phyloP scores from a whole-genome alignment of 305 asterid genomes.

The Fraxinus baroniana region DNA sequence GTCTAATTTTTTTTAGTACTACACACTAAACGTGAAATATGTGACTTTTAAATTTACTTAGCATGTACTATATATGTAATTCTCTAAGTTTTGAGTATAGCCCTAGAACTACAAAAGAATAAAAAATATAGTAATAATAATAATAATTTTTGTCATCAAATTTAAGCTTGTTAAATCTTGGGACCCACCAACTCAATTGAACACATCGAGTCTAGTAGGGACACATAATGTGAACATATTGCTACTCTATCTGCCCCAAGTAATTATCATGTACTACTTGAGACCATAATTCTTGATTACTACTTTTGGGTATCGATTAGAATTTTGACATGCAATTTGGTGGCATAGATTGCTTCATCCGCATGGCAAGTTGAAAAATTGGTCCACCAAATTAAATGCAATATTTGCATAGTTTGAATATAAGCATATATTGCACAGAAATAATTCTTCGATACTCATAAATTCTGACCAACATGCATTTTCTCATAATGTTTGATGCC shows the following conservation, averaged over 20 bases:
- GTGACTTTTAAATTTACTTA: not conserved
- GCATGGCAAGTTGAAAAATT: not conserved
- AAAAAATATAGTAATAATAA: too few species aligned
- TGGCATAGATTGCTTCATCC: not conserved
- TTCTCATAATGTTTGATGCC: not conserved
- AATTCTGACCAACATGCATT: constrained; percentile 28
- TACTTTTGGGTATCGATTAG: not conserved
- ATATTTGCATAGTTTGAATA: not conserved
- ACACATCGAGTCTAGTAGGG: not conserved
- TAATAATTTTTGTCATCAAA: too few species aligned
- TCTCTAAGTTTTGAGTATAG: not conserved
- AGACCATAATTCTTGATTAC: constrained; percentile 13
- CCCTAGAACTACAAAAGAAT: not conserved
- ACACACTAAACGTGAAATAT: not conserved
- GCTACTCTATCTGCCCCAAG: not conserved
- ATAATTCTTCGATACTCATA: not conserved
- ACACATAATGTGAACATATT: not conserved
- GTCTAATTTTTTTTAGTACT: too few species aligned
- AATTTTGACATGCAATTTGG: constrained; percentile 8
- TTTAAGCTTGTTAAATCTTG: not conserved
- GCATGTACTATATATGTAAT: not conserved
- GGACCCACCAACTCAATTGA: not conserved
- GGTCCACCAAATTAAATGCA: not conserved
- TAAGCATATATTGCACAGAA: not conserved
- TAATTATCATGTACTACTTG: not conserved